Conservation (phyloP, 2,329 filamentous ascomycete species). For the Plenodomus lindquistii region DNA sequence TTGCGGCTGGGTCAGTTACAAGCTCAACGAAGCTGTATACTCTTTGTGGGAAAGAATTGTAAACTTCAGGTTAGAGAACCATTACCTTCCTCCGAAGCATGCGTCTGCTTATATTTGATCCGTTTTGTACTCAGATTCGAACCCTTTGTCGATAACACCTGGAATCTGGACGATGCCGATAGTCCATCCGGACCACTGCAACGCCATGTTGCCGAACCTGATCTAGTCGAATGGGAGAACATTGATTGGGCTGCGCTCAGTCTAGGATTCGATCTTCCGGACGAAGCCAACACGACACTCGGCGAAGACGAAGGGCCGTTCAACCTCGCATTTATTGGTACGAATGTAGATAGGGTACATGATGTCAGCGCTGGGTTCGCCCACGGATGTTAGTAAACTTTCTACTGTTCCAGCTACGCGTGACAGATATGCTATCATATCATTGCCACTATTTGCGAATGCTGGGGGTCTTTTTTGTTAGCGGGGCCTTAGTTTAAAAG, state of each 20-base stretch:
- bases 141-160: slow-evolving; percentile 24
- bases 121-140: slow-evolving; percentile 32
- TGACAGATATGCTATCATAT: too few relatives aligned
- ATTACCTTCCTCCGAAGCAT: slow-evolving; percentile 27
- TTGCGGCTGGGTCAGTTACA: slow-evolving; percentile 45
- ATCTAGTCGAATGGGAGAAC: slow-evolving; percentile 38
- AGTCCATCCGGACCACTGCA: slow-evolving; percentile 37
- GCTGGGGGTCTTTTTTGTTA: too few relatives aligned
- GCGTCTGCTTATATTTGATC: slow-evolving; percentile 40
- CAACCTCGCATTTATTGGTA: not conserved
- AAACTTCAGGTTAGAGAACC: slow-evolving; percentile 42
- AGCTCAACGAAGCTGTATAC: slow-evolving; percentile 37
- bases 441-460: too few relatives aligned
- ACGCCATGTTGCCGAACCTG: slow-evolving; percentile 29
- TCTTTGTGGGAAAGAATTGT: slow-evolving; percentile 37
- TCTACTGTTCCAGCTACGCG: not conserved
- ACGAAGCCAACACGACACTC: not conserved
- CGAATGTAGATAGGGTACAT: not conserved
- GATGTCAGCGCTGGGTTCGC: not conserved
- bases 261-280: slow-evolving; percentile 4
- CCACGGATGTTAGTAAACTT: not conserved
- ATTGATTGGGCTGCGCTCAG: slow-evolving; percentile 34
- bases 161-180: slow-evolving; percentile 18
- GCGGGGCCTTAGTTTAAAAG: too few relatives aligned
- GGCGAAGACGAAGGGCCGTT: not conserved